Evolutionary conservation across 768 basidiomycete genomes (phyloP), one percentile per base, ranked within the genome.

Genomic region (Kwoniella bestiolae): DNA sequence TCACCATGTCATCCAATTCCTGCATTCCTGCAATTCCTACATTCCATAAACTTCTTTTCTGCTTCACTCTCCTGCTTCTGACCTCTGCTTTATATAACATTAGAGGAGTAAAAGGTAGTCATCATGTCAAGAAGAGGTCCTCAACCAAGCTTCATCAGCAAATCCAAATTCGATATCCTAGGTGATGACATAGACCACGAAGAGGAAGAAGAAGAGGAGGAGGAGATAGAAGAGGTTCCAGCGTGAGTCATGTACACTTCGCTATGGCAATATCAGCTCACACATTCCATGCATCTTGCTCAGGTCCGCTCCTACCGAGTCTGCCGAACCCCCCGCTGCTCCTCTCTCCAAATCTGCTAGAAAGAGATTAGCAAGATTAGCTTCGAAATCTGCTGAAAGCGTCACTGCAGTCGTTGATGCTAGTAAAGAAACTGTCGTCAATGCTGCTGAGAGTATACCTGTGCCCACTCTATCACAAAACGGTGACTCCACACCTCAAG

Each of bases 141-240:
- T 5, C 52, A 53, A n/a, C 25, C 46, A 2, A 31, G 47, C 25
- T 69, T 74, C 28, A 65, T 63, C 28, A 72, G 67, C 25, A 71
- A 64, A 41, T 61, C 69, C 1, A 71, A 69, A 38, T 75, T 66
- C 53, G 74, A 71, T 35, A 52, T 69, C 25, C 64, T 75, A 21
- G 69, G 58, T 8, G 61, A 49, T 23, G 71, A 72, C 34, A 68
- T 41, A 5, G 62, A 60, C 11, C 63, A 68, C 9, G 56, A 68
- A 34, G 68, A 67, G 28, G 68, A 68, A 28, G 69, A 70, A 23
- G 68, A 69, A 49, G 69, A 69, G 28, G 70, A 67, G 16, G 69
- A 70, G 47, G 67, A 71, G n/a, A 59, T 32, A 8, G 46, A 62
- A 35, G 51, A 67, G 52, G 16, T 35, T 28, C 46, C 46, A 29